Evolutionary conservation across 257 asterid species (phyloP).

Genomic region (Solanum paucissectum): DNA sequence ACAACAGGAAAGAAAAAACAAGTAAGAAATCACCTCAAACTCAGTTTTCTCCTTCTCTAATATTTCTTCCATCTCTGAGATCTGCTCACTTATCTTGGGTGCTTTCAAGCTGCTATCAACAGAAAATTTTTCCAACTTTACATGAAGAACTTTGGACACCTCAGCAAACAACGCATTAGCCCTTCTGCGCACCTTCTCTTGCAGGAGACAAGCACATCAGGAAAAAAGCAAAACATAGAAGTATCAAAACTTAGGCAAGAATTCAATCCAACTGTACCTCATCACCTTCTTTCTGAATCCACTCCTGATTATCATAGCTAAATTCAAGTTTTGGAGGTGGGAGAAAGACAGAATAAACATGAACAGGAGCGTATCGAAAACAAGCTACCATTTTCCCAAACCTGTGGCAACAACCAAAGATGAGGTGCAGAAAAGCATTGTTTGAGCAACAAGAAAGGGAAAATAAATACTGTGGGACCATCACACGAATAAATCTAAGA

Average conservation of each 20-base stretch:
- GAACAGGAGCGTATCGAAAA: slow-evolving; percentile 91
- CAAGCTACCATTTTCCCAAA: slow-evolving; percentile 87
- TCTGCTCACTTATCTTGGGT: slow-evolving; percentile 29
- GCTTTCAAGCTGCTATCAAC: slow-evolving; percentile 19
- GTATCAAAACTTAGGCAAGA: slow-evolving; percentile 4
- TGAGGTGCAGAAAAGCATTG: neutral
- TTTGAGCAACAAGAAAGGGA: neutral
- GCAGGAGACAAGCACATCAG: slow-evolving; percentile 8
- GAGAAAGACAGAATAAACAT: slow-evolving; percentile 64
- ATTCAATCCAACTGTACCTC: slow-evolving; percentile 35
- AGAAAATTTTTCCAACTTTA: slow-evolving; percentile 23
- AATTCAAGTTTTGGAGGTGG: slow-evolving; percentile 75
- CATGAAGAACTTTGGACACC: slow-evolving; percentile 43
- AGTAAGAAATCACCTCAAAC: slow-evolving; percentile 45
- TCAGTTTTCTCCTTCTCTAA: slow-evolving; percentile 49
- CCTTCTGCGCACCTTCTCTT: slow-evolving; percentile 35
- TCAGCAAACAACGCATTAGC: slow-evolving; percentile 45
- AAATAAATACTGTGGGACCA: neutral
- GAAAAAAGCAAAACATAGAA: slow-evolving; percentile 2
- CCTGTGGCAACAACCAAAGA: slow-evolving; percentile 28
- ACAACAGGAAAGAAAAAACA: neutral
- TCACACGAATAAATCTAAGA: neutral
- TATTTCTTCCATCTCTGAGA: slow-evolving; percentile 41
- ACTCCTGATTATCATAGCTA: slow-evolving; percentile 48
- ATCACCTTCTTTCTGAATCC: slow-evolving; percentile 52